Base-by-base conservation (phyloP, 179 eudicot genomes). In the Spergularia azorica region DNA sequence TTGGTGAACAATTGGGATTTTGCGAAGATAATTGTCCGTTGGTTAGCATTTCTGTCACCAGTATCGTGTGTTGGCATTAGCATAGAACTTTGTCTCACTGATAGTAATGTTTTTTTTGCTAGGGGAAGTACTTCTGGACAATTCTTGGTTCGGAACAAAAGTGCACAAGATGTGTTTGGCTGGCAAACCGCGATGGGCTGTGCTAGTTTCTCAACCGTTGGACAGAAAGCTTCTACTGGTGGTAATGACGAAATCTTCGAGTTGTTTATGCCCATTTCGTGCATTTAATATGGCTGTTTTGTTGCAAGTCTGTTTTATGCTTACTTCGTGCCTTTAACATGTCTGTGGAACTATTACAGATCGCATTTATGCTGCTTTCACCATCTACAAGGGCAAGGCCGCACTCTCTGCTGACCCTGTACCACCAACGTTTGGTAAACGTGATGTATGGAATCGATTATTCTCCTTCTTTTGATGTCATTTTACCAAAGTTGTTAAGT, bases 341-440 rank as follows among this genome's bases (percentile, higher is more conserved):
- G 21, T 26, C 32, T 81, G 71, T 43, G 67, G 67, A 81, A 78
- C 60, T 38, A 2, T 51, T 51, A 55, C 82, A 74, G 87, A 79
- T 15, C 87, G 80, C 76, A 68, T 89, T 55, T 83, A 48, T 83
- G 97, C 98, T 21, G 63, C 84, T 5, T 95, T 85, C 79, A 18
- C 83, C 75, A 67, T 95, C 72, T 95, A 80, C 88, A 95, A 95
- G 84, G 99, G 99, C 72, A 95, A 93, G 84, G 97, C 96, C 56
- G 94, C 97, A 68, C 87, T 95, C 43, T 73, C 94, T 77, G 90
- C 90, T 62, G 57, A 63, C 5, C 99, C 98, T 71, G 67, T 86
- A 72, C 87, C 88, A 62, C 95, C 99, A 36, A 89, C 62, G 51
- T 93, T 93, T 73, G 76, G 41, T 67, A 89, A 83, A 84, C 14